Conservation (phyloP, 352 stramenopile genomes). For the Phytophthora colocasiae region DNA sequence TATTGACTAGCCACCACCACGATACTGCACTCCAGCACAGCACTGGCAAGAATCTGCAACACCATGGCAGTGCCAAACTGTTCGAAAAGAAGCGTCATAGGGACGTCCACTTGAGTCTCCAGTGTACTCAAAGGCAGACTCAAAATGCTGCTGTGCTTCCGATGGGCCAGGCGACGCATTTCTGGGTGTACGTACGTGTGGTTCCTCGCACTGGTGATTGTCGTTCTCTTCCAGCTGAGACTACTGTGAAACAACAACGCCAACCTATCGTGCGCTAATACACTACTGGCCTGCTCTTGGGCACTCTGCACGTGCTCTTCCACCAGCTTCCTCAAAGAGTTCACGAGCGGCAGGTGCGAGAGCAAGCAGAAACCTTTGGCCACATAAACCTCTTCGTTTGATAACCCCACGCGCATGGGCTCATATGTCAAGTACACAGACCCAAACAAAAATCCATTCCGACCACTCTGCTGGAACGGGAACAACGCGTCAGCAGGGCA, state of each 20-base stretch:
- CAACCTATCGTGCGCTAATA: constrained; percentile 60
- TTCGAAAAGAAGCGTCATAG: constrained; percentile 70
- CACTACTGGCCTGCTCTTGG: constrained; percentile 34
- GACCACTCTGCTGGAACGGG: constrained; percentile 80
- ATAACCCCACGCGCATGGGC: constrained; percentile 47
- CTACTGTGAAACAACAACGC: constrained; percentile 52
- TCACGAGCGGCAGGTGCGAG: constrained; percentile 69
- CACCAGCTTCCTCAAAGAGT: constrained; percentile 61
- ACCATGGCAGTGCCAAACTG: constrained; percentile 71
- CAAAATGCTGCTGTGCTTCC: constrained; percentile 52
- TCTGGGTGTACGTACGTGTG: constrained; percentile 43
- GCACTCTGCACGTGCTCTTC: constrained; percentile 56
- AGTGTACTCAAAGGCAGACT: constrained; percentile 47
- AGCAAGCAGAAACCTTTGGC: constrained; percentile 78
- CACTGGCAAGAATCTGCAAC: constrained; percentile 81
- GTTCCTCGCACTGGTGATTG: constrained; percentile 37
- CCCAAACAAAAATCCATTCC: constrained; percentile 75
- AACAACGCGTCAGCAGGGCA: constrained; percentile 71
- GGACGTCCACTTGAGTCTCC: constrained; percentile 71
- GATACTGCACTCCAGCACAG: constrained; percentile 88
- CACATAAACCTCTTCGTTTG: constrained; percentile 57
- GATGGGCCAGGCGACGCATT: constrained; percentile 42
- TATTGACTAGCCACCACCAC: constrained; percentile 88
- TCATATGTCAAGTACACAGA: constrained; percentile 85
- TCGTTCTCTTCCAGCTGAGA: constrained; percentile 45